These are phyloP conservation scores for Scheffersomyces ergatensis DNA, from an alignment of 805 yeast species.

Conservation along the genomic window DNA sequence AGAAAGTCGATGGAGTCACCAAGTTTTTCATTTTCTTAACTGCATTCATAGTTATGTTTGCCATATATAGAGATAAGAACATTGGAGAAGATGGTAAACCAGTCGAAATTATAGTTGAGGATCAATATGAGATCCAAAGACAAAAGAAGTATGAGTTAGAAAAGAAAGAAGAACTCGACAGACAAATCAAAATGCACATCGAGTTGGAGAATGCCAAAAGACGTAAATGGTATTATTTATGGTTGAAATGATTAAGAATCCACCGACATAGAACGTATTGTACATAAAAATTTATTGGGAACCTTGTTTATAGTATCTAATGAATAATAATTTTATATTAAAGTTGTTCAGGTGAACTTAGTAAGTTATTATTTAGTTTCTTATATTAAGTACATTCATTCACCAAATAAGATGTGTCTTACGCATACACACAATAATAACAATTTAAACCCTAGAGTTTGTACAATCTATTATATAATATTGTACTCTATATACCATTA, in stretches of 20 bases:
- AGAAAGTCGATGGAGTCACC: constrained; percentile 55
- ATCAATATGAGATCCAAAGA: constrained; percentile 34
- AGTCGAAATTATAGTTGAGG: constrained; percentile 33
- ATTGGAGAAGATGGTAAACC: constrained; percentile 46
- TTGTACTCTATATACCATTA: too few relatives aligned
- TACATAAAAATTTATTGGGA: too few relatives aligned
- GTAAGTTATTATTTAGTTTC: too few relatives aligned
- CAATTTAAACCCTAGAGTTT: too few relatives aligned
- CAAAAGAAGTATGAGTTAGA: constrained; percentile 15
- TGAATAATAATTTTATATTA: too few relatives aligned
- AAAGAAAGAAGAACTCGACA: constrained; percentile 12
- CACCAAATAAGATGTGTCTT: too few relatives aligned
- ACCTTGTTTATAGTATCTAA: too few relatives aligned
- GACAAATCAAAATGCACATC: constrained; percentile 11
- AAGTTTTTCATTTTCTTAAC: constrained; percentile 51
- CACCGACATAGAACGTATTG: too few relatives aligned
- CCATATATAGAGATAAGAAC: constrained; percentile 54
- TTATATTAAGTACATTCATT: too few relatives aligned
- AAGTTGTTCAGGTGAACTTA: too few relatives aligned
- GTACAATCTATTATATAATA: too few relatives aligned
- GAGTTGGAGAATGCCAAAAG: constrained; percentile 6
- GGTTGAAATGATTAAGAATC: constrained; percentile 44
- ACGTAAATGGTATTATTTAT: constrained; percentile 51
- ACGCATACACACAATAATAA: too few relatives aligned
- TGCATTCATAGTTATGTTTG: constrained; percentile 45